Conservation (phyloP, 179 eudicot genomes). For the Camellia oleifera region DNA sequence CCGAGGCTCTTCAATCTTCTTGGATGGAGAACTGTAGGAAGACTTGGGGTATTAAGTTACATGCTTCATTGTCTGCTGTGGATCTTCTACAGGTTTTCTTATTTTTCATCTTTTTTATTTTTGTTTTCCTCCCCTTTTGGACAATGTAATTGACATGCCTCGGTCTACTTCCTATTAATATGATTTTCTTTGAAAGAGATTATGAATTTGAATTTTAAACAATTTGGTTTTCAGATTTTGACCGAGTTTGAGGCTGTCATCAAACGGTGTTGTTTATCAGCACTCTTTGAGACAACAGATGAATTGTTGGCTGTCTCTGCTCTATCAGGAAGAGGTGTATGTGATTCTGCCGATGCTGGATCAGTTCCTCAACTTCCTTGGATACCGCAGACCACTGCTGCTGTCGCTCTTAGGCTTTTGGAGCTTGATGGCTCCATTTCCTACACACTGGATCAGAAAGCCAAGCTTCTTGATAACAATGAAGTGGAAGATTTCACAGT, state of each 20-base stretch:
- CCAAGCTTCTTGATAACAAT: conserved; percentile 33
- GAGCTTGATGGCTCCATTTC: conserved; percentile 80
- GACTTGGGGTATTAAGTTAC: conserved; percentile 69
- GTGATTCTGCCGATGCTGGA: conserved; percentile 32
- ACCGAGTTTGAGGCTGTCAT: conserved; percentile 70
- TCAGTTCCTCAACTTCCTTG: conserved; percentile 73
- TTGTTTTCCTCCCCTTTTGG: conserved; percentile 1
- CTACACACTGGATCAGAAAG: conserved; percentile 53
- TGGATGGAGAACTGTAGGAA: conserved; percentile 72
- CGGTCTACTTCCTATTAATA: not conserved
- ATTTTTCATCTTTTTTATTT: not conserved
- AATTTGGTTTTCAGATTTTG: conserved; percentile 49
- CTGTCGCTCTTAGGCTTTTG: conserved; percentile 75
- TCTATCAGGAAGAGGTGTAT: conserved; percentile 27
- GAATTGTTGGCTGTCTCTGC: conserved; percentile 55
- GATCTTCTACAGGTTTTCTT: conserved; percentile 75
- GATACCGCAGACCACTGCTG: conserved; percentile 88
- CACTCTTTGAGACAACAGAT: conserved; percentile 58
- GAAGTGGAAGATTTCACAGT: conserved; percentile 53
- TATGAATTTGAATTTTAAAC: not conserved
- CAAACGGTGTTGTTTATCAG: conserved; percentile 58
- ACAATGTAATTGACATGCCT: not conserved
- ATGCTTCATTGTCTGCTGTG: conserved; percentile 50
- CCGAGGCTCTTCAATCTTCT: conserved; percentile 68
- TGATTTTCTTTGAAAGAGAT: not conserved